Evolutionary conservation across 768 basidiomycete genomes (phyloP), one percentile per base, ranked within the genome.

Genomic region (Serpula lacrymans): DNA sequence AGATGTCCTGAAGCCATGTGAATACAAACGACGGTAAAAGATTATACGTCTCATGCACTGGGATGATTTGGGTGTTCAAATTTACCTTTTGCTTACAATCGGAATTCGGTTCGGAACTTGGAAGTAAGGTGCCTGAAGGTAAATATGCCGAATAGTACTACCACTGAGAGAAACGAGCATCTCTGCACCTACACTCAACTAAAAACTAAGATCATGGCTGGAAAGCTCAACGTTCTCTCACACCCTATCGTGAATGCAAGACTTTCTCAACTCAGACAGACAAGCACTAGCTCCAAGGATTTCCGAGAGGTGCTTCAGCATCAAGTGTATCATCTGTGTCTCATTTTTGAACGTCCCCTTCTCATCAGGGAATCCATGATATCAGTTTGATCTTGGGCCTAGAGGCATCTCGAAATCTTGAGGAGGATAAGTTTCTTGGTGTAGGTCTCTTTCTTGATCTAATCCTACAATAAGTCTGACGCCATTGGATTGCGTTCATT

Each of bases 1-100:
- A 12, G 54, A 60, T 41, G 52, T 88, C 26, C 68, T 96, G 43
- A 90, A 89, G 60, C 82, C 93, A 25, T 96, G 92, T 62, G 88
- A 95, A 66, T 96, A 96, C 60, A 96, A 95, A 59, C 74, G 86
- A 51, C 73, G 92, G 55, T 95, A 63, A 75, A 20, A n/a, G 17
- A 31, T 41, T 26, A n/a, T 9, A 9, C 27, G 9, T 28, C 27
- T 28, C 27, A n/a, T 28, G 9, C 27, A 28, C 27, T 28, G n/a
- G 27, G n/a, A n/a, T n/a, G n/a, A n/a, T n/a, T 35, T 18, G 10
- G 28, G 28, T 10, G 28, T 14, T 10, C 14, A 29, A 10, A 14
- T 29, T 29, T 29, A 29, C 14, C 14, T 10, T 29, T 29, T 29
- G 28, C 28, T 29, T 14, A 29, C 28, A 29, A 29, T n/a, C n/a